phyloP scores from a whole-genome alignment of 352 stramenopile species.

The Phytophthora foliorum region DNA sequence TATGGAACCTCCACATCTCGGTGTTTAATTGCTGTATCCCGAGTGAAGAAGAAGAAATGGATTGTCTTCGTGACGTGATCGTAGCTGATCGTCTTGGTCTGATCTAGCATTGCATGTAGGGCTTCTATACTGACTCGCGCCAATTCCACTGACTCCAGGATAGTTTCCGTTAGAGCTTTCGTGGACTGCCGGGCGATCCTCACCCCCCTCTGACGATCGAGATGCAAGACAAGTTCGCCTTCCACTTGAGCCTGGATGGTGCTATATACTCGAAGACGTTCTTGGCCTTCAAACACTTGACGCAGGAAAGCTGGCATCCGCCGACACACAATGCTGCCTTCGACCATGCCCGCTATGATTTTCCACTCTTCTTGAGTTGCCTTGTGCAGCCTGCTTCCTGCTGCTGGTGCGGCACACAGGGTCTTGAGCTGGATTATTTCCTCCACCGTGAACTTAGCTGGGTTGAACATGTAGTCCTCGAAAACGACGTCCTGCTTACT shows the following conservation, averaged over 20 bases:
- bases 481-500: too few species aligned
- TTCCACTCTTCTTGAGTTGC: constrained; percentile 1
- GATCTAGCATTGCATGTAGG: too few species aligned
- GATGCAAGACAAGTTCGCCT: neutral
- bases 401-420: neutral
- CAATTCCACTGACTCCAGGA: too few species aligned
- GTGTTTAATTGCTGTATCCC: too few species aligned
- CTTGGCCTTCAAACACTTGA: neutral
- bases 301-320: neutral
- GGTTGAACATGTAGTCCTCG: neutral
- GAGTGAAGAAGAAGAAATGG: too few species aligned
- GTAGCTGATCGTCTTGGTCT: too few species aligned
- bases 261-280: neutral
- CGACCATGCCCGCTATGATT: neutral
- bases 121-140: too few species aligned
- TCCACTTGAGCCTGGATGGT: constrained; percentile 9
- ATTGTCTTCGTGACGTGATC: too few species aligned
- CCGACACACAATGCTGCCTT: neutral
- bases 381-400: neutral
- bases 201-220: neutral
- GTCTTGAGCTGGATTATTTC: neutral
- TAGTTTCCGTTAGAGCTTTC: too few species aligned
- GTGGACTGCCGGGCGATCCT: too few species aligned
- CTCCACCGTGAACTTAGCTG: neutral
- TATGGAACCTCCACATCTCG: too few species aligned